A percentile compares a stretch with the other conserved stretches of the same genome.
These are phyloP conservation scores for Barnettozyma botsteinii DNA, from an alignment of 805 yeast genomes.

Conservation along the genomic window DNA sequence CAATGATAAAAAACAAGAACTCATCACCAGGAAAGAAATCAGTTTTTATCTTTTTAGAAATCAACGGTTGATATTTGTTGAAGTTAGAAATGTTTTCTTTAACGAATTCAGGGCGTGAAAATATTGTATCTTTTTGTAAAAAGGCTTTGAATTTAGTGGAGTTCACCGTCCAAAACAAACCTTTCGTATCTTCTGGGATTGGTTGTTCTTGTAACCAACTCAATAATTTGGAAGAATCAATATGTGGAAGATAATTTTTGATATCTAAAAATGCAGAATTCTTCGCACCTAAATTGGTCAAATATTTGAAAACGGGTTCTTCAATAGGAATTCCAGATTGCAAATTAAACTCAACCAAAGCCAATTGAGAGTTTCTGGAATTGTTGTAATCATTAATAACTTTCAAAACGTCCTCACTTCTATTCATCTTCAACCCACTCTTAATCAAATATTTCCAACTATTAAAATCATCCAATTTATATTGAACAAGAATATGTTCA, in stretches of 20 bases:
- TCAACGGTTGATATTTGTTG: slow-evolving; percentile 31
- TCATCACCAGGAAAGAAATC: slow-evolving; percentile 73
- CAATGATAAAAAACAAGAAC: slow-evolving; percentile 51
- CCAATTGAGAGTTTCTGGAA: slow-evolving; percentile 54
- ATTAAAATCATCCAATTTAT: slow-evolving; percentile 65
- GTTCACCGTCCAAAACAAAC: slow-evolving; percentile 33
- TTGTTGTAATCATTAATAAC: slow-evolving; percentile 28
- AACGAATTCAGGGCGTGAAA: slow-evolving; percentile 24
- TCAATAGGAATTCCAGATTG: slow-evolving; percentile 17
- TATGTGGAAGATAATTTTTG: slow-evolving; percentile 25
- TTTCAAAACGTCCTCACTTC: slow-evolving; percentile 24
- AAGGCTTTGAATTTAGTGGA: slow-evolving; percentile 43
- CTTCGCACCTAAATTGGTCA: slow-evolving; percentile 44
- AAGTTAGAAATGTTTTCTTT: slow-evolving; percentile 34
- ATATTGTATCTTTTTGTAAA: slow-evolving; percentile 20
- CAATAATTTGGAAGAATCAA: slow-evolving; percentile 14
- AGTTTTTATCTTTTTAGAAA: slow-evolving; percentile 41
- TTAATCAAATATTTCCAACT: slow-evolving; percentile 58
- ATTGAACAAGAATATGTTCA: slow-evolving; percentile 36
- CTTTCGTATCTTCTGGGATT: slow-evolving; percentile 16
- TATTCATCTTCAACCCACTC: slow-evolving; percentile 36
- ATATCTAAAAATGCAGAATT: slow-evolving; percentile 64
- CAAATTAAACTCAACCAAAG: slow-evolving; percentile 41
- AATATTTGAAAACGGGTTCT: slow-evolving; percentile 30
- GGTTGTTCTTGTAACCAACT: slow-evolving; percentile 23